These are phyloP conservation scores for Fraxinus dipetala DNA, from an alignment of 305 asterid genomes.

Conservation along the genomic window DNA sequence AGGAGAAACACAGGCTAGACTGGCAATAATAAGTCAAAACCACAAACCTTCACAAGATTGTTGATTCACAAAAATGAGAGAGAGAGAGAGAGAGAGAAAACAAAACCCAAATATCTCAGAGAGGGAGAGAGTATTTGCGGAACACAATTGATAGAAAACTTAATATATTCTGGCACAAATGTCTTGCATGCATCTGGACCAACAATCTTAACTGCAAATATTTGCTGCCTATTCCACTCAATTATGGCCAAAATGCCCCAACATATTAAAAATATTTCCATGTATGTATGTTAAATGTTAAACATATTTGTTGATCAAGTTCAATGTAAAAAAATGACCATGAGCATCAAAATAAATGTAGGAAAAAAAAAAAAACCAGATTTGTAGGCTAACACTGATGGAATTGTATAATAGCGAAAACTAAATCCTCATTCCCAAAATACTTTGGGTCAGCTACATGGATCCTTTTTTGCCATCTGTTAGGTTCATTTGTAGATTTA, in stretches of 20 bases:
- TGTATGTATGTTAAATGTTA: background rate
- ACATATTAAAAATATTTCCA: background rate
- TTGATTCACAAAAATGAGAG: background rate
- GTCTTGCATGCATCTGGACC: background rate
- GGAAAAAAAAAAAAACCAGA: background rate
- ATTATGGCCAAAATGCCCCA: background rate
- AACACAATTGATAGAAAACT: background rate
- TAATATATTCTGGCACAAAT: background rate
- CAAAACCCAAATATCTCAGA: background rate
- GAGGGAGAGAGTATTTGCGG: background rate
- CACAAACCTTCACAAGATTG: background rate
- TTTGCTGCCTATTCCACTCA: background rate
- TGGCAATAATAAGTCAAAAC: background rate
- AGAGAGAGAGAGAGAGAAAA: background rate
- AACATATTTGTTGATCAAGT: background rate
- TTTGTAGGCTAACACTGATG: background rate
- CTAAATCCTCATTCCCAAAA: background rate
- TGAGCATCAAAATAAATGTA: background rate
- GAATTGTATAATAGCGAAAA: background rate
- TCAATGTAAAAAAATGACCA: background rate
- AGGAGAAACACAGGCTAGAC: background rate
- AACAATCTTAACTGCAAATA: background rate
- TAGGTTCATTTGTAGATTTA: background rate
- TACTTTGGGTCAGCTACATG: background rate
- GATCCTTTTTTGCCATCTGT: background rate